These are phyloP conservation scores for Chamaecrista fasciculata DNA, from an alignment of 306 rosid species.

Conservation along the genomic window DNA sequence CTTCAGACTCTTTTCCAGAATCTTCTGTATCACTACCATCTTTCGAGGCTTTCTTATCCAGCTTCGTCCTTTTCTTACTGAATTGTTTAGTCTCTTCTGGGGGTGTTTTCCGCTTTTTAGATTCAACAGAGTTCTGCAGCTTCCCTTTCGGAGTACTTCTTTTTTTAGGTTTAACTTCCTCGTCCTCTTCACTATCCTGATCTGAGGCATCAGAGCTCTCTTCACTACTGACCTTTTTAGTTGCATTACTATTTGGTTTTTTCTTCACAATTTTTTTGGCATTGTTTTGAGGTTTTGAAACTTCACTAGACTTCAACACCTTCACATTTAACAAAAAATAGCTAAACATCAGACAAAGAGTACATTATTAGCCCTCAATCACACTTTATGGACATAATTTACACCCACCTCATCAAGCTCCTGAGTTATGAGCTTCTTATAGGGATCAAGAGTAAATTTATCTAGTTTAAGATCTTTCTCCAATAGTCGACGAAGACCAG, in stretches of 20 bases:
- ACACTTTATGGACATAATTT: background rate
- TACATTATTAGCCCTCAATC: background rate
- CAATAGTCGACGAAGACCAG: slow-evolving; percentile 80
- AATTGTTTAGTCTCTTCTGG: slow-evolving; percentile 49
- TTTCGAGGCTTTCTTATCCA: slow-evolving; percentile 41
- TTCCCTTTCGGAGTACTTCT: slow-evolving; percentile 53
- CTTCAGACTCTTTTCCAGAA: slow-evolving; percentile 64
- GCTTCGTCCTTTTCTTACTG: slow-evolving; percentile 62
- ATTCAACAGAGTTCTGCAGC: slow-evolving; percentile 40
- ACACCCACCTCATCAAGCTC: slow-evolving; percentile 61
- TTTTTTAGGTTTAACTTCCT: slow-evolving; percentile 64
- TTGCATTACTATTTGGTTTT: slow-evolving; percentile 46
- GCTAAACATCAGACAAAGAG: background rate
- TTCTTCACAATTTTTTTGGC: slow-evolving; percentile 57
- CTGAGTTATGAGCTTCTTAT: slow-evolving; percentile 68
- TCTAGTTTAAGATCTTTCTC: slow-evolving; percentile 85
- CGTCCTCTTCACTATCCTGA: slow-evolving; percentile 37
- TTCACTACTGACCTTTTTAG: slow-evolving; percentile 50
- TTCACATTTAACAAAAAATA: background rate
- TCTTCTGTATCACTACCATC: slow-evolving; percentile 53
- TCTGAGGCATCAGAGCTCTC: slow-evolving; percentile 56
- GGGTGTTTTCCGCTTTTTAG: slow-evolving; percentile 61
- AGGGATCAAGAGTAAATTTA: slow-evolving; percentile 60
- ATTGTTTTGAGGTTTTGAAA: slow-evolving; percentile 32
- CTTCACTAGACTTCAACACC: background rate